A percentile compares a stretch with the other conserved stretches of the same genome.
phyloP scores from a whole-genome alignment of 2,329 filamentous ascomycete species.

The Aspergillus sp. region DNA sequence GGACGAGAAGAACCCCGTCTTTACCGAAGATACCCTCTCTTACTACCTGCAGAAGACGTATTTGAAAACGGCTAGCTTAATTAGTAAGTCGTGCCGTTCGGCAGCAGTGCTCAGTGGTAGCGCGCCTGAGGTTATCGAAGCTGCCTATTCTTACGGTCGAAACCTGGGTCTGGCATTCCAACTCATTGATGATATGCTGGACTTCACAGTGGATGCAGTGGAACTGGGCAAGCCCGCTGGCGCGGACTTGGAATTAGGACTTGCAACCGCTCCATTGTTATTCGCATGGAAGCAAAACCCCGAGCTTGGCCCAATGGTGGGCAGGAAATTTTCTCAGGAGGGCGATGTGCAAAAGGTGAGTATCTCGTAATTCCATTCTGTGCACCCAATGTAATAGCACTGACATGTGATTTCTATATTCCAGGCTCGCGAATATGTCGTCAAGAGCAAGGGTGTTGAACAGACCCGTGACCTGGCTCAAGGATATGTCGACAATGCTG shows the following conservation, averaged over 20 bases:
- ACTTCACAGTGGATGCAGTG: conserved; percentile 78
- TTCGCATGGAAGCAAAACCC: conserved; percentile 91
- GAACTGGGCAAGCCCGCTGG: conserved; percentile 93
- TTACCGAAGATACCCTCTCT: conserved; percentile 77
- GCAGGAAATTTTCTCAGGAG: conserved; percentile 74
- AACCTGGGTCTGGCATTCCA: conserved; percentile 94
- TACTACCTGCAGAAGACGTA: conserved; percentile 99
- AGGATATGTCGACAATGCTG: conserved; percentile 81
- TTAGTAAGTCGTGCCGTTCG: conserved; percentile 90
- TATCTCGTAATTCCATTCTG: conserved; percentile 1
- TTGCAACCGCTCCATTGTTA: conserved; percentile 85
- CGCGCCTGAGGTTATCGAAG: conserved; percentile 71
- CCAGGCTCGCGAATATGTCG: conserved; percentile 79
- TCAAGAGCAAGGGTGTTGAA: conserved; percentile 76
- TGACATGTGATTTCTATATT: conserved; percentile 6
- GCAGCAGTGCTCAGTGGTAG: conserved; percentile 76
- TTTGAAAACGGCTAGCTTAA: conserved; percentile 88
- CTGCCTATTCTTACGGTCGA: conserved; percentile 84
- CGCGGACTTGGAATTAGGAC: conserved; percentile 82
- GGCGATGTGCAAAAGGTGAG: conserved; percentile 80
- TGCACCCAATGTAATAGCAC: too few relatives aligned
- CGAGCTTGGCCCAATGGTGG: conserved; percentile 78
- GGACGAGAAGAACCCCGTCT: conserved; percentile 75
- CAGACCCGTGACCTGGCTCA: conserved; percentile 85
- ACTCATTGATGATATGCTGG: conserved; percentile 93